Evolutionary conservation across 2,329 filamentous ascomycete species (phyloP).

Genomic region (Fusarium albosuccineum): DNA sequence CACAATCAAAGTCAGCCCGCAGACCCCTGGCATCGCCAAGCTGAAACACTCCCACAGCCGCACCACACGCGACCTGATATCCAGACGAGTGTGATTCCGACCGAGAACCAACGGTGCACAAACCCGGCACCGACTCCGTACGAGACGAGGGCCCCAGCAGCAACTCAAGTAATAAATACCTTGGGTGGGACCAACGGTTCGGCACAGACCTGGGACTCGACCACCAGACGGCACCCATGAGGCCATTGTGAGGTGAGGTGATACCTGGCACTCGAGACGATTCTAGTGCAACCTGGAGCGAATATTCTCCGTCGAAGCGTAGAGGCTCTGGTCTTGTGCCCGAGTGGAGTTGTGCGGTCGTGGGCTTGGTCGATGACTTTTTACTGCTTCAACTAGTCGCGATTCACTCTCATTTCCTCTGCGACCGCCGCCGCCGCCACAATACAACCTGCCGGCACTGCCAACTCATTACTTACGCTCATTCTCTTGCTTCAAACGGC

Average conservation of each 20-base stretch:
- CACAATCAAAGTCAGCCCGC: too few species aligned
- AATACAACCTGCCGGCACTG: constrained; percentile 2
- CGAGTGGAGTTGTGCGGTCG: background rate
- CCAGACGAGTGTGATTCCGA: constrained; percentile 15
- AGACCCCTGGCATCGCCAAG: constrained; percentile 27
- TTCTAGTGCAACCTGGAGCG: constrained; percentile 8
- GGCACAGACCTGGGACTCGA: constrained; percentile 11
- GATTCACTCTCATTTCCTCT: constrained; percentile 4
- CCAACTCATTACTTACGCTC: background rate
- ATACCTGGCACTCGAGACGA: constrained; percentile 13
- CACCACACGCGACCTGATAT: constrained; percentile 26
- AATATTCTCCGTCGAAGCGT: constrained; percentile 1
- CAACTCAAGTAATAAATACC: constrained; percentile 28
- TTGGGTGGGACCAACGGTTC: constrained; percentile 23
- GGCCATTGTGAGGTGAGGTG: constrained; percentile 37
- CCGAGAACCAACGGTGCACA: constrained; percentile 7
- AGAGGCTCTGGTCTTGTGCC: background rate
- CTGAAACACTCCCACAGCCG: constrained; percentile 30
- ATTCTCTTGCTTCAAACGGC: constrained; percentile 6
- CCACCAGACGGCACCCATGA: constrained; percentile 27
- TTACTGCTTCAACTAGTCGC: background rate
- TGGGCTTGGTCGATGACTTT: background rate
- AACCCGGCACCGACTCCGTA: constrained; percentile 1
- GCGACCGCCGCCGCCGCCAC: constrained; percentile 10
- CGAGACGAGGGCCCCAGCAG: constrained; percentile 23